Base-by-base conservation (phyloP, 192 early-diverging fungal species). In the Rhizophagus sp. region DNA sequence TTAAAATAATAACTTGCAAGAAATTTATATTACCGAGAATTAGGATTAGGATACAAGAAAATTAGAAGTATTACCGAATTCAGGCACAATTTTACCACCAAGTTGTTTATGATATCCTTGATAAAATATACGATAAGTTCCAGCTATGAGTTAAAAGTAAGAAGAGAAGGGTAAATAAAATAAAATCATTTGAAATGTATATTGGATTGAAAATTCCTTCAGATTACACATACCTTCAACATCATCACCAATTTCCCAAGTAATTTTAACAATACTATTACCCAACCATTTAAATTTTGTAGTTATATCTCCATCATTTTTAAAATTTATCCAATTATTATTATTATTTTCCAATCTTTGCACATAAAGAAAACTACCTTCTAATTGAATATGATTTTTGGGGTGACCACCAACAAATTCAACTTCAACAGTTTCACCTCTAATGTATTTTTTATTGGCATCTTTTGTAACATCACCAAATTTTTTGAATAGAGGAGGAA, bases 331-430 rank as follows among this genome's bases (percentile, higher is more conserved):
- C 83, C 83, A 84, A 7, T 79, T 52, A 19, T 49, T 41, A 19
- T 49, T 41, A 41, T 41, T 41, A 41, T 41, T 41, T 44, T 2
- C 19, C 24, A 41, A 25, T 36, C 8, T 68, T 57, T 84, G 81
- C 25, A 84, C 81, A 15, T 81, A 82, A 49, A 84, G 41, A 52
- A 68, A 84, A 47, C 76, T 82, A 49, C 61, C 65, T 36, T 79
- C 73, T 10, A 75, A 39, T 72, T 78, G 79, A 64, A 62, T 72
- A 57, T 82, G 47, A 34, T 82, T 82, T 39, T 81, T 41, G 2
- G 83, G 83, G 69, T 84, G 82, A n/a, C 81, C 83, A 4, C 81
- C 75, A 25, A 84, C 81, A 80, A 84, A 84, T 12, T 30, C 25
- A 17, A 80, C 62, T 49, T 52, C 17, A 30, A 71, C 19, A 4